A percentile compares a stretch with the other conserved stretches of the same genome.
Conservation (phyloP, 352 stramenopile species). For the Plasmopara muralis region DNA sequence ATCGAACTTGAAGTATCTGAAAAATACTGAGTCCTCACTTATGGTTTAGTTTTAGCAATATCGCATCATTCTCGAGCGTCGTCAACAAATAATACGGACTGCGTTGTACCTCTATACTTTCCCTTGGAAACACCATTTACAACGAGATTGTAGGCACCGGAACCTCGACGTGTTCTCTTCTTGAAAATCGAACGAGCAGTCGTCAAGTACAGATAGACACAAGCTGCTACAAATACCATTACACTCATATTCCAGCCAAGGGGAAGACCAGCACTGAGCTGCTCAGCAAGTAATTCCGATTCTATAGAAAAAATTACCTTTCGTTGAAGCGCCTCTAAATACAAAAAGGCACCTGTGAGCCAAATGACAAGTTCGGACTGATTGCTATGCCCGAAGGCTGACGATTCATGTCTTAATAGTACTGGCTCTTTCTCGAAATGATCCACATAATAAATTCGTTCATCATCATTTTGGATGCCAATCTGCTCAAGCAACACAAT, state of each 20-base stretch:
- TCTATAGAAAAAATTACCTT: slow-evolving; percentile 49
- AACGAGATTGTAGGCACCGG: slow-evolving; percentile 31
- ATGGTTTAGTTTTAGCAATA: not conserved
- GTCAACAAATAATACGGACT: slow-evolving; percentile 62
- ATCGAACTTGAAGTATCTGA: too few species aligned
- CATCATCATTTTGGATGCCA: slow-evolving; percentile 40
- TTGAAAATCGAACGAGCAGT: slow-evolving; percentile 19
- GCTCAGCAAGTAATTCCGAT: slow-evolving; percentile 52
- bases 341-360: slow-evolving; percentile 64
- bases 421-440: slow-evolving; percentile 28
- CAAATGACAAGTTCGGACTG: slow-evolving; percentile 39
- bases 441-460: slow-evolving; percentile 52
- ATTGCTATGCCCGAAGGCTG: slow-evolving; percentile 6
- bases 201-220: slow-evolving; percentile 47
- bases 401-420: slow-evolving; percentile 10
- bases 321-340: slow-evolving; percentile 54
- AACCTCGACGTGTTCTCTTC: slow-evolving; percentile 11
- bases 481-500: slow-evolving; percentile 56
- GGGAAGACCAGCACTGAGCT: slow-evolving; percentile 58
- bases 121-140: slow-evolving; percentile 28
- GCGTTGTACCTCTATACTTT: slow-evolving; percentile 41
- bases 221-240: slow-evolving; percentile 43
- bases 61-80: slow-evolving; percentile 57
- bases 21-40: too few species aligned
- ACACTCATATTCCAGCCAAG: slow-evolving; percentile 63